These are phyloP conservation scores for Teunomyces stri DNA, from an alignment of 805 yeast genomes.

Conservation along the genomic window DNA sequence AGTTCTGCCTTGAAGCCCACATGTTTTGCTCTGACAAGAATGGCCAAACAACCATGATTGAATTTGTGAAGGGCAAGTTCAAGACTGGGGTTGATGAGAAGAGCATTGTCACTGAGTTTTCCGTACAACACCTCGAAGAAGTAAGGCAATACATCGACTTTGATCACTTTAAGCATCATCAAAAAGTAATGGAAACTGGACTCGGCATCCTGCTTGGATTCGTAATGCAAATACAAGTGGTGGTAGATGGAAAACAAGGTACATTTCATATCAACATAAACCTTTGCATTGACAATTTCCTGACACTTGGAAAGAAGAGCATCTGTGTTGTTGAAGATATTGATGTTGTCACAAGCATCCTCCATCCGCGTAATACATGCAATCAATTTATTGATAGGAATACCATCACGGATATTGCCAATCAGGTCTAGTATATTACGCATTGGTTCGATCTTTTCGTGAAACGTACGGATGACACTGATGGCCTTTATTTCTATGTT, in stretches of 20 bases:
- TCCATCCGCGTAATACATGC: conserved; percentile 9
- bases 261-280: conserved; percentile 12
- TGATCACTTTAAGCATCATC: conserved; percentile 8
- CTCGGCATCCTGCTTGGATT: conserved; percentile 8
- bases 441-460: conserved; percentile 9
- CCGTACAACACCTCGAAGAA: conserved; percentile 12
- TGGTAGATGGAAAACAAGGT: conserved; percentile 10
- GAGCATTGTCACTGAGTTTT: conserved; percentile 7
- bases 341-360: conserved; percentile 4
- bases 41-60: conserved; percentile 15
- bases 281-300: conserved; percentile 9
- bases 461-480: conserved; percentile 1
- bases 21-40: conserved; percentile 17
- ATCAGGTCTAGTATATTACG: conserved; percentile 11
- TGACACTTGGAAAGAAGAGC: conserved; percentile 2
- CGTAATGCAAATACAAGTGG: conserved; percentile 13
- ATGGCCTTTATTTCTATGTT: neutral
- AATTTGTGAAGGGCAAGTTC: conserved; percentile 10
- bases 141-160: conserved; percentile 12
- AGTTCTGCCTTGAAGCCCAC: conserved; percentile 12
- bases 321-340: conserved; percentile 5
- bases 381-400: conserved; percentile 12
- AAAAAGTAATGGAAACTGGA: conserved; percentile 7
- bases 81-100: conserved; percentile 8
- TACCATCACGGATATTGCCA: conserved; percentile 13